Evolutionary conservation across 345 rosid genomes (phyloP).

Genomic region (Melastoma malabathricum): DNA sequence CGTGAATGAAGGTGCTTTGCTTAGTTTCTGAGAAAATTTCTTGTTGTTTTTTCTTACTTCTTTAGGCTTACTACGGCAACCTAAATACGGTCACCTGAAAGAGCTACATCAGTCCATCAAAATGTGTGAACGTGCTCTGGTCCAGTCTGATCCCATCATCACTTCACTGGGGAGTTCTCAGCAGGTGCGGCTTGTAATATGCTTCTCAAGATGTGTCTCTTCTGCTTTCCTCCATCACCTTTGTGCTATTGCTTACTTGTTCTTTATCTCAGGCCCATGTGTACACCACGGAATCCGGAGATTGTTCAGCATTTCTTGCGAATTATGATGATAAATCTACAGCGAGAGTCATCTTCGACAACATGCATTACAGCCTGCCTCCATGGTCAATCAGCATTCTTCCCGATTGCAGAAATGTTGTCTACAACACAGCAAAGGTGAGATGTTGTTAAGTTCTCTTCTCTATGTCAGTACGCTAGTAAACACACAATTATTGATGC

Average conservation of each 20-base stretch:
- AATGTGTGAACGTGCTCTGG: slow-evolving; percentile 82
- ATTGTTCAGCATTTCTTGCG: slow-evolving; percentile 89
- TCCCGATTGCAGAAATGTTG: slow-evolving; percentile 94
- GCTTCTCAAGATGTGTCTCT: not conserved
- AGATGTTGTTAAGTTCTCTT: slow-evolving; percentile 1
- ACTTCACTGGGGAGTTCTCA: slow-evolving; percentile 77
- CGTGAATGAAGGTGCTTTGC: no score
- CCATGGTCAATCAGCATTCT: slow-evolving; percentile 99
- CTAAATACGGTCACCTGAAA: slow-evolving; percentile 92
- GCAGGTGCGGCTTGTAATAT: slow-evolving; percentile 35
- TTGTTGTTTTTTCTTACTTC: no score
- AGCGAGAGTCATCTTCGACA: slow-evolving; percentile 73
- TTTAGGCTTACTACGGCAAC: slow-evolving; percentile 84
- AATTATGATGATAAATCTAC: slow-evolving; percentile 82
- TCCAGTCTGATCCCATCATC: slow-evolving; percentile 68
- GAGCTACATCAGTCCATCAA: slow-evolving; percentile 91
- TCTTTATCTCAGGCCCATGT: slow-evolving; percentile 47
- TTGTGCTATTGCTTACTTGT: not conserved
- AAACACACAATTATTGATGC: no score
- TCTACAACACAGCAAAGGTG: slow-evolving; percentile 95
- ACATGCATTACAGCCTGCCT: slow-evolving; percentile 92
- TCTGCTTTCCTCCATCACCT: not conserved
- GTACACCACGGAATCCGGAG: slow-evolving; percentile 66
- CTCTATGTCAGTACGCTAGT: no score
- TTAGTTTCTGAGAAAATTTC: no score